phyloP scores from a whole-genome alignment of 2,329 filamentous ascomycete genomes.

The Aspergillus udagawae region DNA sequence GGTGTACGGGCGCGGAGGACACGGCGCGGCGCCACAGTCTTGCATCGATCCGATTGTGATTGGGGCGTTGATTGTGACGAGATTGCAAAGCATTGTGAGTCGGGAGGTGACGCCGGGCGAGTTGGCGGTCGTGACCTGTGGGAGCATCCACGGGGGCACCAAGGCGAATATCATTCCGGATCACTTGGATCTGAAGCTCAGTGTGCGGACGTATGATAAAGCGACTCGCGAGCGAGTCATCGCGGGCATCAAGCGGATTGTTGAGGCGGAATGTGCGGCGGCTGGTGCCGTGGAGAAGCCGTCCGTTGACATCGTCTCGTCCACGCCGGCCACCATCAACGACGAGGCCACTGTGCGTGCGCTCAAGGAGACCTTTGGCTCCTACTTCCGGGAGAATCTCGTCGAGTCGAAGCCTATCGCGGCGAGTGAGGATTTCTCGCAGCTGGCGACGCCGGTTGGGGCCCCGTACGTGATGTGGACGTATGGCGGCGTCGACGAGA shows the following conservation, averaged over 20 bases:
- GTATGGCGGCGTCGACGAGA: slow-evolving; percentile 51
- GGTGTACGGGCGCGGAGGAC: slow-evolving; percentile 42
- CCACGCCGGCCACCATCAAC: slow-evolving; percentile 52
- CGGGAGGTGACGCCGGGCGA: slow-evolving; percentile 39
- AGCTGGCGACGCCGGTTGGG: slow-evolving; percentile 49
- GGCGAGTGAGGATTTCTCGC: slow-evolving; percentile 56
- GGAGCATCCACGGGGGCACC: slow-evolving; percentile 41
- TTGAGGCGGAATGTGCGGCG: slow-evolving; percentile 53
- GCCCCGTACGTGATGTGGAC: slow-evolving; percentile 53
- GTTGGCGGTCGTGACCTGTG: slow-evolving; percentile 44
- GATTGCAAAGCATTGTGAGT: slow-evolving; percentile 39
- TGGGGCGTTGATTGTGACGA: slow-evolving; percentile 39
- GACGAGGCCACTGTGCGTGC: slow-evolving; percentile 42
- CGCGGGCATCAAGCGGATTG: slow-evolving; percentile 38
- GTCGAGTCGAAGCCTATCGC: slow-evolving; percentile 39
- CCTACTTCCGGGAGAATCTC: slow-evolving; percentile 43
- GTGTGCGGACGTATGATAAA: slow-evolving; percentile 35
- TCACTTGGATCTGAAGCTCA: slow-evolving; percentile 38
- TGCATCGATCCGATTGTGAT: slow-evolving; percentile 48
- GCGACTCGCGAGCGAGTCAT: slow-evolving; percentile 34
- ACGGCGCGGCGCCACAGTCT: slow-evolving; percentile 41
- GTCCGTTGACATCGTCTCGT: slow-evolving; percentile 36
- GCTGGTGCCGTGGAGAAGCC: slow-evolving; percentile 44
- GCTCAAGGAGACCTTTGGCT: slow-evolving; percentile 43
- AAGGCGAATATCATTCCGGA: slow-evolving; percentile 47